phyloP scores from a whole-genome alignment of 257 asterid species.

The Striga asiatica region DNA sequence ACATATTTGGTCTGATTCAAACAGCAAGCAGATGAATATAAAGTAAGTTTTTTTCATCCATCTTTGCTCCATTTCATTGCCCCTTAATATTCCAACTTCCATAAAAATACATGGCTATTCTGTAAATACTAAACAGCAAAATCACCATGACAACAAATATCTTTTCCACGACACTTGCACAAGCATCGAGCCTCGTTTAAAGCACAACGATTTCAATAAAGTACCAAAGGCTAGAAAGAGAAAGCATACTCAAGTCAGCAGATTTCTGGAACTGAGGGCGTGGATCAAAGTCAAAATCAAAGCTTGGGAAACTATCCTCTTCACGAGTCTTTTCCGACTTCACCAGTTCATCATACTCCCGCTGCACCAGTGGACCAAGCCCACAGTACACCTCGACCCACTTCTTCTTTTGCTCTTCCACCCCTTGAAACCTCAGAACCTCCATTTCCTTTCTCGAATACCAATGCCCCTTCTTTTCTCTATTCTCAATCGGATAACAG shows the following conservation, averaged over 20 bases:
- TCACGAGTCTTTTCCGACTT: slow-evolving; percentile 10
- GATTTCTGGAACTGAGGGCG: slow-evolving; percentile 35
- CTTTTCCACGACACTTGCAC: slow-evolving; percentile 3
- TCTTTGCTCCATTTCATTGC: neutral
- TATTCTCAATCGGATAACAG: slow-evolving; percentile 13
- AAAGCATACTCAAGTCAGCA: slow-evolving; percentile 27
- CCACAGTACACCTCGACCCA: slow-evolving; percentile 77
- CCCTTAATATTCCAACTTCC: slow-evolving; percentile 2
- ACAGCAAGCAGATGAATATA: neutral
- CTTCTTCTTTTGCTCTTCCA: slow-evolving; percentile 57
- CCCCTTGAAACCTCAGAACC: slow-evolving; percentile 42
- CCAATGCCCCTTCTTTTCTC: slow-evolving; percentile 26
- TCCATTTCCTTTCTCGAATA: slow-evolving; percentile 57
- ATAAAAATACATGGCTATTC: neutral
- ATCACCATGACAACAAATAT: neutral
- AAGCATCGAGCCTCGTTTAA: neutral
- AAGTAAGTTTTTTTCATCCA: neutral
- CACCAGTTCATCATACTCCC: slow-evolving; percentile 50
- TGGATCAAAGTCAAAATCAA: slow-evolving; percentile 47
- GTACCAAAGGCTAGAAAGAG: slow-evolving; percentile 8
- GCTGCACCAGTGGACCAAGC: slow-evolving; percentile 32
- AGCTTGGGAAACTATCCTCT: slow-evolving; percentile 17
- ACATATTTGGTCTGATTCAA: neutral
- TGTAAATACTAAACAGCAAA: neutral
- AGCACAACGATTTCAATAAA: neutral